phyloP scores from a whole-genome alignment of 805 yeast species.

The Candida ulmi region DNA sequence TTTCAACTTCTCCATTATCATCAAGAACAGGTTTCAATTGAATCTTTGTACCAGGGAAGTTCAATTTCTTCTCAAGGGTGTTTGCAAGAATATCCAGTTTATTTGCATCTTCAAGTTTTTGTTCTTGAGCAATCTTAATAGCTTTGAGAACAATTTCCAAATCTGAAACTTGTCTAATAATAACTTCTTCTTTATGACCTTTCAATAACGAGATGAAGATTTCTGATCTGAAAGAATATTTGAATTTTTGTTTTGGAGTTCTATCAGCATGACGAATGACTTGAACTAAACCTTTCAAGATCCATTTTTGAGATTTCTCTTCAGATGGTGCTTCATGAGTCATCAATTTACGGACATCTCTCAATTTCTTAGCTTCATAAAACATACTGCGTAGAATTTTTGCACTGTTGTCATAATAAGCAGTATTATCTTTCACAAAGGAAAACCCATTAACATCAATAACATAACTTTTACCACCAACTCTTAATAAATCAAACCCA shows the following conservation, averaged over 20 bases:
- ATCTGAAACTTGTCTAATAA: slow-evolving; percentile 85
- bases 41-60: slow-evolving; percentile 93
- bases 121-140: slow-evolving; percentile 73
- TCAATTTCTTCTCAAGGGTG: slow-evolving; percentile 84
- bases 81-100: slow-evolving; percentile 72
- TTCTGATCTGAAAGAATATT: slow-evolving; percentile 87
- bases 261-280: slow-evolving; percentile 97
- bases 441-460: slow-evolving; percentile 98
- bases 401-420: slow-evolving; percentile 82
- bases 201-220: slow-evolving; percentile 80
- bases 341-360: slow-evolving; percentile 34
- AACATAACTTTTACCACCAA: slow-evolving; percentile 81
- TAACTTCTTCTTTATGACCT: slow-evolving; percentile 95
- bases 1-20: slow-evolving; percentile 70
- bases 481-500: slow-evolving; percentile 92
- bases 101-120: slow-evolving; percentile 70
- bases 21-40: slow-evolving; percentile 87
- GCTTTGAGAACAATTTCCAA: slow-evolving; percentile 81
- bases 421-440: slow-evolving; percentile 87
- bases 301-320: slow-evolving; percentile 78
- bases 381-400: slow-evolving; percentile 72
- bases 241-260: slow-evolving; percentile 97
- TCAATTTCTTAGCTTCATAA: slow-evolving; percentile 48
- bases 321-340: slow-evolving; percentile 30
- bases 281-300: slow-evolving; percentile 84